These are phyloP conservation scores for Tricholoma bakamatsutake DNA, from an alignment of 768 basidiomycete genomes.

Conservation along the genomic window DNA sequence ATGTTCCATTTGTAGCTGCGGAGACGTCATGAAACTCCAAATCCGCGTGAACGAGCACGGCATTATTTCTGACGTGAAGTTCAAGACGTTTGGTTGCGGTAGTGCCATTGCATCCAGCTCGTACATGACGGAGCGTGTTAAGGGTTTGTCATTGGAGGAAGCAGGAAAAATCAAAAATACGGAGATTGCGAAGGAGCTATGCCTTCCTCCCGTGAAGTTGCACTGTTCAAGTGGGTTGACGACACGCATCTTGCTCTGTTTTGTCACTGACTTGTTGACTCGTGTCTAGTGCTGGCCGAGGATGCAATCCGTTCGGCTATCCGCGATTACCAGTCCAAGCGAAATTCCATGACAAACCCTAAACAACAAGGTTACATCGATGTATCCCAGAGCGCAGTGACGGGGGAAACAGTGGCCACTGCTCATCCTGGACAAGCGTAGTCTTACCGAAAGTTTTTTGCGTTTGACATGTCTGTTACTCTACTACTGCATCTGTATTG, in stretches of 20 bases:
- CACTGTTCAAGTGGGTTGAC: slow-evolving; percentile 79
- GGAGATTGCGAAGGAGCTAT: slow-evolving; percentile 96
- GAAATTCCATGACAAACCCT: slow-evolving; percentile 42
- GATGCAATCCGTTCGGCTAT: slow-evolving; percentile 99
- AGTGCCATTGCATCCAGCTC: slow-evolving; percentile 97
- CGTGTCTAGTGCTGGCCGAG: slow-evolving; percentile 78
- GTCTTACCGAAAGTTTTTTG: slow-evolving; percentile 2
- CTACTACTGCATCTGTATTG: slow-evolving; percentile 13
- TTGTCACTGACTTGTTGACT: slow-evolving; percentile 8
- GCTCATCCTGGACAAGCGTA: slow-evolving; percentile 38
- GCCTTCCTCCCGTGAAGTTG: slow-evolving; percentile 92
- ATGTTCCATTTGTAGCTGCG: slow-evolving; percentile 51
- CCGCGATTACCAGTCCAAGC: slow-evolving; percentile 90
- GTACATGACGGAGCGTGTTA: slow-evolving; percentile 98
- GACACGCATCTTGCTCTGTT: neutral
- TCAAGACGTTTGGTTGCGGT: slow-evolving; percentile 99
- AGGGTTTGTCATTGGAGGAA: slow-evolving; percentile 88
- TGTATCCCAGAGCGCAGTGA: slow-evolving; percentile 51
- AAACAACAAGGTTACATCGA: slow-evolving; percentile 65
- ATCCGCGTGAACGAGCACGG: slow-evolving; percentile 95
- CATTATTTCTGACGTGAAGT: slow-evolving; percentile 97
- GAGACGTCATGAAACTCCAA: slow-evolving; percentile 99
- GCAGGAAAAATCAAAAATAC: slow-evolving; percentile 98
- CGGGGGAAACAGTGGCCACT: slow-evolving; percentile 50
- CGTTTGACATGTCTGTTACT: slow-evolving; percentile 4